Evolutionary conservation across 345 rosid species (phyloP), one percentile per base, ranked within the genome.

Genomic region (Eucalyptus tenuipes): DNA sequence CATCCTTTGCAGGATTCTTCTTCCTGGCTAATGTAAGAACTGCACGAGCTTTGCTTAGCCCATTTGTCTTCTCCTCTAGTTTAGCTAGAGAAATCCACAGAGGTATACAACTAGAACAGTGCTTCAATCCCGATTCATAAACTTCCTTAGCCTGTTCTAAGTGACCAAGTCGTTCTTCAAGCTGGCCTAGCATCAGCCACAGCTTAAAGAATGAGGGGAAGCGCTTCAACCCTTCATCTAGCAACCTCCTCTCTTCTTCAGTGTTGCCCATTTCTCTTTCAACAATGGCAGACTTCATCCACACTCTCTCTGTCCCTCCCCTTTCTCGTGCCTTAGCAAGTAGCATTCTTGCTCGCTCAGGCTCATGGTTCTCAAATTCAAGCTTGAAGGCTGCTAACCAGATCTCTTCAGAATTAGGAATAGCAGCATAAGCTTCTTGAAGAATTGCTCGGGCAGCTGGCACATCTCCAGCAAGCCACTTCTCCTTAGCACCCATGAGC

Each of bases 401-500:
- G 89, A 97, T 94, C 93, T 97, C 99, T 93, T 97, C 99, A 2
- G 99, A 96, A 87, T 95, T 92, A 8, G 99, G 99, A 89, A 97
- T 96, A 24, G 99, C 98, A 87, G 96, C 98, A 90, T 97, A 96
- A 40, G 99, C 99, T 92, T 96, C 98, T 90, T 95, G 98, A 89
- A 97, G 97, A 90, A 95, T 97, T 61, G 97, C 97, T 88, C 99
- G 95, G 31, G 99, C 99, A 50, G 97, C 95, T 68, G 96, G 96
- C 84, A 97, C 99, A 92, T 97, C 99, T 88, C 99, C 99, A 52
- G 99, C 97, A 90, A 97, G 98, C 99, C 99, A 96, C 91, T 97
- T 97, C 92, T 97, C 99, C 90, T 96, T 97, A 44, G 99, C 99
- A 87, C 97, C 98, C 99, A 97, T 96, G 80, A 97, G 98, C 99